Evolutionary conservation across 2,329 filamentous ascomycete genomes (phyloP), one percentile per base, ranked within the genome.

Genomic region (Sclerotinia subarctica): DNA sequence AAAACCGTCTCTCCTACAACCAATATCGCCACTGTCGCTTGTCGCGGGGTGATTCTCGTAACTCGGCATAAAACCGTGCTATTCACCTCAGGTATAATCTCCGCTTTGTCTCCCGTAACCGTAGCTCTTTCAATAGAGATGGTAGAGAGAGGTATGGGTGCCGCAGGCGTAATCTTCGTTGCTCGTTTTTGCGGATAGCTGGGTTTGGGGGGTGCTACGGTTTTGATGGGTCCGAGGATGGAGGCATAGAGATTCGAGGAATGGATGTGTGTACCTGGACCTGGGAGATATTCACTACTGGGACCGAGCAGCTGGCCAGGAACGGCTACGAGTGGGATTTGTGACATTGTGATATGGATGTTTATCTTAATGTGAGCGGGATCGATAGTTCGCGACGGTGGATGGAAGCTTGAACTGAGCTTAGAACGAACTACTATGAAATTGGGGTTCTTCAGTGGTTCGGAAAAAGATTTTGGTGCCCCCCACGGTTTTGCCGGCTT

Each of bases 1-100:
- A 91, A 83, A 52, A 91, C 89, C 15, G 85, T 85, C 75, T 89
- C 84, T 68, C 91, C 88, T 35, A 97, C 90, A 69, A 94, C 90
- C 69, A 97, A 85, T 73, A 98, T 97, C 29, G 90, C 90, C 66
- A 96, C 89, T 35, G 90, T 90, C 7, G 93, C 94, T 81, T 97
- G 93, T 70, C 91, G 88, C 58, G 92, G 90, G 78, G 91, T 90
- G 68, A 97, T 90, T 59, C 94, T 90, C 47, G 92, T 92, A 52
- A 99, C 92, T 47, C 91, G 88, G 71, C 92, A 93, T 51, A 99
- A 86, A 51, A 98, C 92, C 21, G 88, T 83, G 74, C 90, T 90
- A 75, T 89, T 87, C 52, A 97, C 92, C 73, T 91, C 88, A 1
- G 95, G 95, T 10, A 97, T 84, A 64, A 93, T 86, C 78, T 93